Evolutionary conservation across 208 protist species (phyloP).

Genomic region (Naegleria lovaniensis): DNA sequence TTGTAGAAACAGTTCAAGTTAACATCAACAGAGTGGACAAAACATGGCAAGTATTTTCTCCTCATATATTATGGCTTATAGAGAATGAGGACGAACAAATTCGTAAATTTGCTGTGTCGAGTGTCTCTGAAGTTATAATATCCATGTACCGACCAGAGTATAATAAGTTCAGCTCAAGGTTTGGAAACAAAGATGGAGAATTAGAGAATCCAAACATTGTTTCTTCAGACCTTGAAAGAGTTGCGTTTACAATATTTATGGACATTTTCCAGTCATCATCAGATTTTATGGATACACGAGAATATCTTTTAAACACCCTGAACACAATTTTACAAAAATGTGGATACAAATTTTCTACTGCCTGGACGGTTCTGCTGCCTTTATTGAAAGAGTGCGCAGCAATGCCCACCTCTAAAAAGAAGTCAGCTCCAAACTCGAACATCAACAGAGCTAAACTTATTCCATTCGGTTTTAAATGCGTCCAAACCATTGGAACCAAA

Average conservation of each 20-base stretch:
- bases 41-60: conserved; percentile 18
- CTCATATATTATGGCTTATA: conserved; percentile 13
- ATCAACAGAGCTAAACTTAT: background rate
- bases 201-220: background rate
- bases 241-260: background rate
- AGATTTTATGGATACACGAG: background rate
- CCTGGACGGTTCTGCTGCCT: background rate
- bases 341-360: background rate
- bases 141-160: background rate
- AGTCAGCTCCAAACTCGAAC: background rate
- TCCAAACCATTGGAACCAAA: background rate
- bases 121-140: conserved; percentile 18
- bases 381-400: background rate
- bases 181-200: background rate
- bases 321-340: background rate
- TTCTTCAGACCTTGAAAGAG: background rate
- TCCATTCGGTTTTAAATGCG: conserved; percentile 1
- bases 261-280: background rate
- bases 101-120: conserved; percentile 21
- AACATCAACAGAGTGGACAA: conserved; percentile 26
- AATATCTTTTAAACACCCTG: background rate
- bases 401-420: background rate
- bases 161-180: background rate
- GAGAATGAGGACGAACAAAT: background rate
- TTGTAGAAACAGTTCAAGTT: conserved; percentile 20